phyloP scores from a whole-genome alignment of 2,329 filamentous ascomycete species.

The Ophiosphaerella narmari region DNA sequence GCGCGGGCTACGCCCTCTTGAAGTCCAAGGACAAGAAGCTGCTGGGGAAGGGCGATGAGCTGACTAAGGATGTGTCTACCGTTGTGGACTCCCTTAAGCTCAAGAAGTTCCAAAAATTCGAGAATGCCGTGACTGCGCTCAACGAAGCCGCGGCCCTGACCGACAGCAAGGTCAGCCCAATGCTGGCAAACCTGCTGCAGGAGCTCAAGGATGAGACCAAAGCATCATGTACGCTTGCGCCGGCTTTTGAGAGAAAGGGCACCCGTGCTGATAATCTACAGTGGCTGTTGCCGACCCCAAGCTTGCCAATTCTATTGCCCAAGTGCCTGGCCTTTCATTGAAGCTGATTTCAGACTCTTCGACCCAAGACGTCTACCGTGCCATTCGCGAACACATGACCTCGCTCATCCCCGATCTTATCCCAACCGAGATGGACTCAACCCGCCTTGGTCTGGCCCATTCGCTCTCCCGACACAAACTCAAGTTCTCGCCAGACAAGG shows the following conservation, averaged over 20 bases:
- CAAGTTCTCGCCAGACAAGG: slow-evolving; percentile 98
- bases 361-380: slow-evolving; percentile 88
- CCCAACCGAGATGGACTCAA: slow-evolving; percentile 85
- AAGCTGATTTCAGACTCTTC: slow-evolving; percentile 79
- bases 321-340: slow-evolving; percentile 85
- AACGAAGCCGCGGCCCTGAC: slow-evolving; percentile 79
- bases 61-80: slow-evolving; percentile 76
- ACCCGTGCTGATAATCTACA: slow-evolving; percentile 18
- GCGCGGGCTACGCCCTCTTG: slow-evolving; percentile 96
- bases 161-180: slow-evolving; percentile 92
- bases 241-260: not conserved
- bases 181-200: slow-evolving; percentile 80
- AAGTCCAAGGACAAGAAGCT: slow-evolving; percentile 99
- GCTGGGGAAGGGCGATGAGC: slow-evolving; percentile 76
- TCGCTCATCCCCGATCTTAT: slow-evolving; percentile 88
- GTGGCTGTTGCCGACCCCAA: slow-evolving; percentile 92
- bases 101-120: slow-evolving; percentile 96
- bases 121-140: slow-evolving; percentile 86
- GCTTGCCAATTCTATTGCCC: slow-evolving; percentile 86
- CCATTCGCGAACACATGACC: slow-evolving; percentile 87
- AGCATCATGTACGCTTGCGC: slow-evolving; percentile 61
- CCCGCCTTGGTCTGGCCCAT: slow-evolving; percentile 95
- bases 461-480: slow-evolving; percentile 92
- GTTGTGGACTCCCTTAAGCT: slow-evolving; percentile 90
- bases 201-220: slow-evolving; percentile 98